A percentile compares a stretch with the other conserved stretches of the same genome.
phyloP scores from a whole-genome alignment of 108 stramenopile species.

The Pseudonitzschia pungens region DNA sequence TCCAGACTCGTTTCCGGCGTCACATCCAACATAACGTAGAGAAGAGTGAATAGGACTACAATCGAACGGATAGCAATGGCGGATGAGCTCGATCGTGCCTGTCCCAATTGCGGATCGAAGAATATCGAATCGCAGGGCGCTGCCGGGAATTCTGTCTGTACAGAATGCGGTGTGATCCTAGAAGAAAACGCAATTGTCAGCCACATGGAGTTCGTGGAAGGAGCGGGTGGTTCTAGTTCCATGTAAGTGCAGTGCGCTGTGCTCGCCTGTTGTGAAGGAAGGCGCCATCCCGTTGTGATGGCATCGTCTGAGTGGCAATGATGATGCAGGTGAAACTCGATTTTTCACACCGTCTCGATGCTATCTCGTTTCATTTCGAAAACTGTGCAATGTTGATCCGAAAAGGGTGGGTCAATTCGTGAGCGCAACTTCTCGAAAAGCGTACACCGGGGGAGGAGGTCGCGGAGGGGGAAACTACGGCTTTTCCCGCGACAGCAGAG shows the following conservation, averaged over 20 bases:
- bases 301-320: neutral
- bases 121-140: conserved; percentile 84
- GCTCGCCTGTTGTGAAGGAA: too few relatives aligned
- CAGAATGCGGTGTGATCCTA: conserved; percentile 88
- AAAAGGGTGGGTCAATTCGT: conserved; percentile 86
- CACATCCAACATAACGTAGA: too few relatives aligned
- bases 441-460: conserved; percentile 58
- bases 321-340: too few relatives aligned
- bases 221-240: conserved; percentile 75
- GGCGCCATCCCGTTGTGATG: too few relatives aligned
- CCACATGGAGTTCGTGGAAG: conserved; percentile 91
- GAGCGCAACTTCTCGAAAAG: conserved; percentile 66
- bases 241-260: conserved; percentile 33
- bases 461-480: conserved; percentile 77
- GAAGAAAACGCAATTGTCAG: conserved; percentile 94
- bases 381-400: neutral
- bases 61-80: neutral
- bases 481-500: conserved; percentile 86
- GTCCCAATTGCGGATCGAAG: conserved; percentile 87
- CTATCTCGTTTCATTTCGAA: neutral
- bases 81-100: conserved; percentile 24
- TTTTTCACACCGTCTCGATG: too few relatives aligned
- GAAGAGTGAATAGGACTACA: too few relatives aligned
- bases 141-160: conserved; percentile 77
- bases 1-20: too few relatives aligned